phyloP scores from a whole-genome alignment of 2,329 filamentous ascomycete species.

The Lachnellula suecica region DNA sequence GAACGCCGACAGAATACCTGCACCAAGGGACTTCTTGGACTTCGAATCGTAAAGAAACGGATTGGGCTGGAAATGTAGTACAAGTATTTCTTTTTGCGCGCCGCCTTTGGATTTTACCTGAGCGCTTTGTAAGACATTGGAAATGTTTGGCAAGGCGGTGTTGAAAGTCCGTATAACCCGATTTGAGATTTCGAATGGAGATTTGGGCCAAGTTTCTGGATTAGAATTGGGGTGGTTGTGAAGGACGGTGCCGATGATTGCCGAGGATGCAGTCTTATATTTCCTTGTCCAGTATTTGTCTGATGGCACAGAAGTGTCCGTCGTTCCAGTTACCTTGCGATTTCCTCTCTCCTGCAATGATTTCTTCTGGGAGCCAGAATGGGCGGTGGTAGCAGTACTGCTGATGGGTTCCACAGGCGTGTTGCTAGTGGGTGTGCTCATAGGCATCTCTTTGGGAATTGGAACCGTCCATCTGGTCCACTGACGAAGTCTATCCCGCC shows the following conservation, averaged over 20 bases:
- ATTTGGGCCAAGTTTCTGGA: neutral
- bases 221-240: conserved; percentile 9
- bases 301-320: too few relatives aligned
- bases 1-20: conserved; percentile 24
- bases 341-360: neutral
- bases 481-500: conserved; percentile 27
- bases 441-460: conserved; percentile 10
- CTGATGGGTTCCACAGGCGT: too few relatives aligned
- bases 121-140: conserved; percentile 14
- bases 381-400: too few relatives aligned
- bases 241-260: conserved; percentile 23
- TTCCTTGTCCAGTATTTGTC: conserved; percentile 14
- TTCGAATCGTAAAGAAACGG: conserved; percentile 17
- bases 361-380: too few relatives aligned
- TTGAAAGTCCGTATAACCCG: conserved; percentile 20
- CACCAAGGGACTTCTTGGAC: conserved; percentile 12
- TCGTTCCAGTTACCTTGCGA: neutral
- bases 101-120: neutral
- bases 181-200: neutral
- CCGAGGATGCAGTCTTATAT: conserved; percentile 23
- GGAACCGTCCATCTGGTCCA: conserved; percentile 32
- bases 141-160: conserved; percentile 23
- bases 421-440: neutral
- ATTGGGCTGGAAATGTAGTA: conserved; percentile 30
- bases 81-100: conserved; percentile 6